A percentile compares a stretch with the other conserved stretches of the same genome.
Evolutionary conservation across 768 basidiomycete species (phyloP).

Genomic region (Trametes coccinea): DNA sequence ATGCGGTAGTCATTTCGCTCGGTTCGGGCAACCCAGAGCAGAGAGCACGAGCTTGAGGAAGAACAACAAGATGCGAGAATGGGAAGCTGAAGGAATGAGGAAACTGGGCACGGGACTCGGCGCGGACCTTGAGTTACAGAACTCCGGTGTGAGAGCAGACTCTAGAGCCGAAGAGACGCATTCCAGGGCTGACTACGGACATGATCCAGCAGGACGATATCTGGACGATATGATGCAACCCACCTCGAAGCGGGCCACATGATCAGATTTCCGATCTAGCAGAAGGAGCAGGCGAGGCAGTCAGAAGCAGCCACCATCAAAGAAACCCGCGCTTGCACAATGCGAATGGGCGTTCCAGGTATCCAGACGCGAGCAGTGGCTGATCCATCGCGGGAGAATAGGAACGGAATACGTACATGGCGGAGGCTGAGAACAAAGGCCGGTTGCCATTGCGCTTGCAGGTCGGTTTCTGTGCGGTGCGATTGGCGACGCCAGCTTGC

Average conservation of each 20-base stretch:
- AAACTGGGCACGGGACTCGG: neutral
- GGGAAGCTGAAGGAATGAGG: neutral
- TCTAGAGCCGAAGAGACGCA: neutral
- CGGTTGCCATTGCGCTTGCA: neutral
- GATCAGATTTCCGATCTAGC: constrained; percentile 10
- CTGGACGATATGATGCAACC: constrained; percentile 1
- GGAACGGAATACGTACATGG: neutral
- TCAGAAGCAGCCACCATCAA: neutral
- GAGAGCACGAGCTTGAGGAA: neutral
- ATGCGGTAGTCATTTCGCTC: neutral
- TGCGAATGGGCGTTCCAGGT: neutral
- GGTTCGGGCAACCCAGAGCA: neutral
- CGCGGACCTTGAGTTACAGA: constrained; percentile 13
- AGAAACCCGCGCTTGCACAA: neutral
- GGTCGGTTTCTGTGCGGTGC: neutral
- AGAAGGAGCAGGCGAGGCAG: neutral
- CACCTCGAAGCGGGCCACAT: neutral
- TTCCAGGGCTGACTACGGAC: neutral
- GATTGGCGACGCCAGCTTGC: neutral
- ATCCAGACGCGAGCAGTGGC: neutral
- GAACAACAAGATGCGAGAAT: constrained; percentile 1
- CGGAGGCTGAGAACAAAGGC: neutral
- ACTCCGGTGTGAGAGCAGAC: constrained; percentile 1
- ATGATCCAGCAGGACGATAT: neutral
- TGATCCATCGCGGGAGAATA: constrained; percentile 18